Evolutionary conservation across 176 grass and related monocot genomes (phyloP), one percentile per base, ranked within the genome.

Genomic region (Canna indica): DNA sequence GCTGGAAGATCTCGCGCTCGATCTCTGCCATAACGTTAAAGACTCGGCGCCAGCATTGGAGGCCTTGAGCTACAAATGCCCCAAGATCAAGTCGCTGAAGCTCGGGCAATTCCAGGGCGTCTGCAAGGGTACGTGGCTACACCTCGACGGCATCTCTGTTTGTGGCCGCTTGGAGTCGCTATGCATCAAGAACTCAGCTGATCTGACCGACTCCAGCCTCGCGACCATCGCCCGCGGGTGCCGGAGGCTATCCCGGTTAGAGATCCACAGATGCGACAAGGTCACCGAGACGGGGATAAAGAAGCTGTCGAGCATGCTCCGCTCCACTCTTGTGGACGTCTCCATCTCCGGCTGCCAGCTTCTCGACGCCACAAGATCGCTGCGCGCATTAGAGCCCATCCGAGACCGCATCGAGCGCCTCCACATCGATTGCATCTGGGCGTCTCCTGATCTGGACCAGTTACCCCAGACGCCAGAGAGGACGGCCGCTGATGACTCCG

Each of bases 141-240:
- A 99, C 80, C 85, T 99, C 14, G 86, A 99, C 18, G 95, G 95
- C 15, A 76, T 99, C 48, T 73, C 95, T 7, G 90, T 99, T 28
- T 93, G 90, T 20, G 95, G 95, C 2, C 85, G 80, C 2, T 67
- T 99, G 77, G 82, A 88, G 62, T 82, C 84, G 0, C 84, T 99
- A 3, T 84, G 73, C 78, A 72, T 99, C 15, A 93, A 90, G 79
- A 80, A 85, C 1, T 99, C 84, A 57, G 47, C 75, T 27, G 95
- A 99, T 88, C 85, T 99, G 69, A 80, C 82, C 1, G 82, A 99
- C n/a, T 66, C 73, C 10, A 82, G 87, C 70, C 84, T 99, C 26
- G 80, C 11, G 0, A 71, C 84, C 5, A 90, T 99, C 10, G 86
- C 84, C 7, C 86, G 95, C 36, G 95, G 95, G 2, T 99, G 95